Percentiles rank a stretch among this genome's conserved stretches.
Conservation (phyloP, 805 yeast genomes). For the Priceomyces castillae region DNA sequence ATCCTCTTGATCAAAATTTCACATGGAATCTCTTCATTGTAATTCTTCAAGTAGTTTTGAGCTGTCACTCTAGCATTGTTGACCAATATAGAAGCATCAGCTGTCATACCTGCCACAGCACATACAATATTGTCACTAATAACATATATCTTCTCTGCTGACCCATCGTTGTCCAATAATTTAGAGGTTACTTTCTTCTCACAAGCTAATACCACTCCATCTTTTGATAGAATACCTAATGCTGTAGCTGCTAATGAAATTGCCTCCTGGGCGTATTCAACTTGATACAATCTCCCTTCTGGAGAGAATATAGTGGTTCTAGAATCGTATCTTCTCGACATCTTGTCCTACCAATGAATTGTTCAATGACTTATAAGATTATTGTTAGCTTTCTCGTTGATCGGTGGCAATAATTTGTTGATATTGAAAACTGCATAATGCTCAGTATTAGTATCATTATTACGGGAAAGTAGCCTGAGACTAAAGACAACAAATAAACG, state of each 20-base stretch:
- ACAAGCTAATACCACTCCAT: conserved; percentile 94
- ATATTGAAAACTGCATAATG: conserved; percentile 8
- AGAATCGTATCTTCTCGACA: conserved; percentile 98
- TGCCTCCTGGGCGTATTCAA: conserved; percentile 94
- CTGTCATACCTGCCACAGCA: conserved; percentile 97
- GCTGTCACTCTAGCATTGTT: conserved; percentile 83
- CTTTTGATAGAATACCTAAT: conserved; percentile 69
- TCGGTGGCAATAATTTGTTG: conserved; percentile 11
- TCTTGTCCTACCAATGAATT: conserved; percentile 16
- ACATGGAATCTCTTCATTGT: conserved; percentile 92
- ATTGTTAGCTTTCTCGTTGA: conserved; percentile 2
- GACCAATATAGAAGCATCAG: conserved; percentile 91
- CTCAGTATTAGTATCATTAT: not conserved
- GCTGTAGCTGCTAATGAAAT: conserved; percentile 83
- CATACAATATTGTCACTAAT: conserved; percentile 80
- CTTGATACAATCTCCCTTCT: conserved; percentile 96
- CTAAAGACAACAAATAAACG: not conserved
- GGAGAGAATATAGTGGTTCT: conserved; percentile 99
- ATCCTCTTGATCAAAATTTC: conserved; percentile 83
- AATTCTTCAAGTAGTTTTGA: conserved; percentile 79
- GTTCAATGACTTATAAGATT: not conserved
- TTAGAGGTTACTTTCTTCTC: conserved; percentile 94
- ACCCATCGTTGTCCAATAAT: conserved; percentile 87
- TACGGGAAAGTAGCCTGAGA: not conserved
- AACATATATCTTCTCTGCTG: conserved; percentile 88